phyloP scores from a whole-genome alignment of 306 rosid genomes.

The Cucumis cinereus region DNA sequence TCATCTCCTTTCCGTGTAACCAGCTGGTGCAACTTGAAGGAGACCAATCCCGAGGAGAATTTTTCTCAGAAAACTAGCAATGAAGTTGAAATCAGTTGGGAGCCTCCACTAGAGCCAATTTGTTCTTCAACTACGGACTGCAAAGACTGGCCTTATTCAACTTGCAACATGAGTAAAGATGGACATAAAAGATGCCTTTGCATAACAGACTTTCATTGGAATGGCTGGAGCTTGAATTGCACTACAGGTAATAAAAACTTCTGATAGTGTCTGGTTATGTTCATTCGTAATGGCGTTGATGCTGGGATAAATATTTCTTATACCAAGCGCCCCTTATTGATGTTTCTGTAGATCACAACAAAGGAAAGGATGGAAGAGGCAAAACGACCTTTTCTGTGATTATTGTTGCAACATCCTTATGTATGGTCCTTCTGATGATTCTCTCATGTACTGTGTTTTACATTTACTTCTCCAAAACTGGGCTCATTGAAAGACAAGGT shows the following conservation, averaged over 20 bases:
- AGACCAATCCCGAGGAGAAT: not conserved
- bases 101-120: conserved; percentile 33
- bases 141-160: conserved; percentile 56
- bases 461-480: conserved; percentile 30
- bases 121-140: conserved; percentile 48
- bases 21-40: conserved; percentile 30
- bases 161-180: conserved; percentile 35
- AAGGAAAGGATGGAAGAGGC: conserved; percentile 15
- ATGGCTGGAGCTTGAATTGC: conserved; percentile 44
- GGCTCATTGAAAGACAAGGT: conserved; percentile 36
- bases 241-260: conserved; percentile 25
- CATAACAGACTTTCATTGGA: conserved; percentile 36
- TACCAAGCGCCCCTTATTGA: not conserved
- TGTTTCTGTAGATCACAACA: not conserved
- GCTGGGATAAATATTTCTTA: not conserved
- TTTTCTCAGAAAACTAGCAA: not conserved
- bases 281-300: not conserved
- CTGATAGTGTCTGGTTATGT: not conserved
- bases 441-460: conserved; percentile 34
- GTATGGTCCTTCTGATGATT: conserved; percentile 25
- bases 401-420: conserved; percentile 17
- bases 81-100: conserved; percentile 48
- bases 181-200: conserved; percentile 49
- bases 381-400: conserved; percentile 29
- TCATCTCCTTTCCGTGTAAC: conserved; percentile 47